phyloP scores from a whole-genome alignment of 805 yeast genomes.

The Debaryomyces prosopidis region DNA sequence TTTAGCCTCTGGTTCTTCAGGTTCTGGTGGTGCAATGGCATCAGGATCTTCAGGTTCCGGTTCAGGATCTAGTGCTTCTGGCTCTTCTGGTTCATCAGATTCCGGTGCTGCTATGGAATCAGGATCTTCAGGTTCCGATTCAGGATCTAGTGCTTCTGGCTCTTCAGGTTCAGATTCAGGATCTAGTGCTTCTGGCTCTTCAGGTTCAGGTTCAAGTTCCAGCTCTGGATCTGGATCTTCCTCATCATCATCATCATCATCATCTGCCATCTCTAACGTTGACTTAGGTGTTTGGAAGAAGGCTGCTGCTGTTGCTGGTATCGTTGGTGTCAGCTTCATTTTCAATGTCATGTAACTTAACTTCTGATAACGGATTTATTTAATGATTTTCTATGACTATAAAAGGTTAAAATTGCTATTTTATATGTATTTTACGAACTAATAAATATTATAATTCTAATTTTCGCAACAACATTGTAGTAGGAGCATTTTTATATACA shows the following conservation, averaged over 20 bases:
- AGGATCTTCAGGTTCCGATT: neutral
- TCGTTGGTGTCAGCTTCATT: constrained; percentile 36
- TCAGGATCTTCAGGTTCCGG: constrained; percentile 1
- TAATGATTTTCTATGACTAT: neutral
- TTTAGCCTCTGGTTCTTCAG: constrained; percentile 8
- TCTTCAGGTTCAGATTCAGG: constrained; percentile 10
- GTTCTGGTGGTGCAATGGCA: constrained; percentile 12
- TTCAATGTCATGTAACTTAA: constrained; percentile 22
- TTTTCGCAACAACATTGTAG: too few relatives aligned
- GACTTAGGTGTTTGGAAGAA: constrained; percentile 36
- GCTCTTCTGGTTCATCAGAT: constrained; percentile 8
- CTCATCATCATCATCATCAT: constrained; percentile 11
- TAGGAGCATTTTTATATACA: too few relatives aligned
- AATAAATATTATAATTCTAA: neutral
- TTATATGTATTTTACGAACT: neutral
- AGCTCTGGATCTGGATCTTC: constrained; percentile 8
- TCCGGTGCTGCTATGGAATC: constrained; percentile 11
- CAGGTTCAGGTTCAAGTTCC: constrained; percentile 14
- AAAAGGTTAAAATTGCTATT: neutral
- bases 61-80: constrained; percentile 9
- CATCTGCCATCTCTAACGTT: constrained; percentile 14
- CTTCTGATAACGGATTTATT: neutral
- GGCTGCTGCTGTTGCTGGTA: constrained; percentile 34
- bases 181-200: constrained; percentile 8
- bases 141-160: constrained; percentile 9